Conservation (phyloP, 306 rosid species). For the Malus fusca region DNA sequence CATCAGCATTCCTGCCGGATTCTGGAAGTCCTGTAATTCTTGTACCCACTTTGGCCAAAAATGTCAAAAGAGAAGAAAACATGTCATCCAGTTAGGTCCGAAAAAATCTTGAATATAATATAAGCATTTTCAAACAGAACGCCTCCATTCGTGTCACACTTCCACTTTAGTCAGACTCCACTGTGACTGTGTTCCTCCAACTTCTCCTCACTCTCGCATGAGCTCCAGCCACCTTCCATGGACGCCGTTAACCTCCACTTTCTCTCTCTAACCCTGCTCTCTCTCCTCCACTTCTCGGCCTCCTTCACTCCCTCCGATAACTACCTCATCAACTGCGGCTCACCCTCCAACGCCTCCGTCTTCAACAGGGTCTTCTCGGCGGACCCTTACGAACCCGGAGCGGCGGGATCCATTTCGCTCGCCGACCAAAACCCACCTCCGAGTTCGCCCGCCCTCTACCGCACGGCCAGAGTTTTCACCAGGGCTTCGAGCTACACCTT, state of each 20-base stretch:
- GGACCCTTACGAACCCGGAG: constrained; percentile 39
- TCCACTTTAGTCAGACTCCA: constrained; percentile 5
- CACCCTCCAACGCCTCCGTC: constrained; percentile 45
- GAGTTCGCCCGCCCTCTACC: constrained; percentile 38
- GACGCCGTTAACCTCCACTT: constrained; percentile 24
- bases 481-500: constrained; percentile 46
- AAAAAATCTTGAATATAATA: background rate
- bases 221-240: constrained; percentile 38
- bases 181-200: constrained; percentile 6
- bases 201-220: background rate
- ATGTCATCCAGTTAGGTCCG: background rate
- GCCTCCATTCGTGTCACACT: background rate
- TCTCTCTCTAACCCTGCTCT: constrained; percentile 20
- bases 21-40: background rate
- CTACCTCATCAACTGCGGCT: constrained; percentile 78
- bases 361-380: constrained; percentile 46
- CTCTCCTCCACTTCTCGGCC: constrained; percentile 30
- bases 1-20: background rate
- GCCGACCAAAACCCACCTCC: constrained; percentile 44
- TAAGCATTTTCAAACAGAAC: background rate
- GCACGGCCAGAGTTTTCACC: constrained; percentile 75
- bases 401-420: constrained; percentile 46
- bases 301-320: constrained; percentile 64
- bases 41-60: background rate
- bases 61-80: background rate